These are phyloP conservation scores for Aureobasidium musti DNA, from an alignment of 2,329 filamentous ascomycete genomes.

Conservation along the genomic window DNA sequence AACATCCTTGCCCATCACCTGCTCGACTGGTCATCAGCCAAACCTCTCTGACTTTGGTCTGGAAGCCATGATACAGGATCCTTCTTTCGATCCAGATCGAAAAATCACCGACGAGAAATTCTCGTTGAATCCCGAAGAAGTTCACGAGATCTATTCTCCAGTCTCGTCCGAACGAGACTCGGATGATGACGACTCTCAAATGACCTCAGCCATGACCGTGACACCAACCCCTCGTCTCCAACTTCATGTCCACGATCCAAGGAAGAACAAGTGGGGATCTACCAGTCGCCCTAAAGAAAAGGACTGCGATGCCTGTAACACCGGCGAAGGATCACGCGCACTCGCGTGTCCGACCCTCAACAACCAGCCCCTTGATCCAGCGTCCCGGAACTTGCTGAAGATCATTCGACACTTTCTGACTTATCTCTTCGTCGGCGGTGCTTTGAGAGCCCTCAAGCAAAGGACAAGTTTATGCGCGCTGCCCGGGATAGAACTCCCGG, in stretches of 20 bases:
- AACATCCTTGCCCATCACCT: too few species aligned
- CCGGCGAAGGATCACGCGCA: not conserved
- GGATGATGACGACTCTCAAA: not conserved
- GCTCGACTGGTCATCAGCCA: too few species aligned
- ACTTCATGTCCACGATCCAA: not conserved
- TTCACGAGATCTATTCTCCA: too few species aligned
- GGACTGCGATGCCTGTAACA: not conserved
- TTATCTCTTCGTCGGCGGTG: not conserved
- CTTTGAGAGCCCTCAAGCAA: not conserved
- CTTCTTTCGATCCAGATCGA: too few species aligned
- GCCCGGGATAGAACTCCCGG: too few species aligned
- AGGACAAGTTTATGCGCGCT: not conserved
- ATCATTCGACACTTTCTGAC: not conserved
- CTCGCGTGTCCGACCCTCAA: not conserved
- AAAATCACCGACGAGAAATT: too few species aligned
- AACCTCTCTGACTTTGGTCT: too few species aligned
- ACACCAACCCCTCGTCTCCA: not conserved
- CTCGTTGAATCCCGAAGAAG: too few species aligned
- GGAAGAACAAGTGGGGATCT: not conserved
- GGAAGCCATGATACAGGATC: too few species aligned
- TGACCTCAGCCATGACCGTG: not conserved
- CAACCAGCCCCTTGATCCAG: not conserved
- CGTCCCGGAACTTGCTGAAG: not conserved
- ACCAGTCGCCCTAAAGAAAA: not conserved
- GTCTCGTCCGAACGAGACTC: too few species aligned